Base-by-base conservation (phyloP, 1,139 yeast genomes). In the Taphrina flavorubra region DNA sequence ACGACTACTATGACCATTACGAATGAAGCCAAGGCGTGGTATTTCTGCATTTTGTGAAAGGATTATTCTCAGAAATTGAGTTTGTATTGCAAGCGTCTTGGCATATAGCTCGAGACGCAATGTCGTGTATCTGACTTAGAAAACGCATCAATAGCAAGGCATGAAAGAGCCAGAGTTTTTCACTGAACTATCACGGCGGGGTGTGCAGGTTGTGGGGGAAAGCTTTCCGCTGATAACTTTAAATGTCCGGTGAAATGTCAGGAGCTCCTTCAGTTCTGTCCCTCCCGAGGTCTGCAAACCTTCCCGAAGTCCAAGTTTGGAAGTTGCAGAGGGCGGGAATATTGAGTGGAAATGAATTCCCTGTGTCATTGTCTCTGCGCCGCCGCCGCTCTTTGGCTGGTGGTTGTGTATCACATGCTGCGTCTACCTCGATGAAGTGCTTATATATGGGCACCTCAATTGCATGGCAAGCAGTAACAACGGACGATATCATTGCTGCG, bases 141-240 rank as follows among this genome's bases (percentile, higher is more conserved):
- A 25, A 4, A 25, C 31, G 31, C 31, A 25, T 25, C 31, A 2
- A 25, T 25, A 25, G 31, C 31, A 25, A 25, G 31, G 31, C 31
- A 25, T 25, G 31, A 39, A 14, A 39, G 42, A 10, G 2, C 42
- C 14, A 7, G 42, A 39, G 6, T 14, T 39, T 39, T 10, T 14
- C 14, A 6, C 42, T 14, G 11, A 39, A 3, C 6, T 6, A 39
- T 8, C 51, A 13, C 25, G 11, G 25, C 11, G 2, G n/a, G 51
- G 4, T 25, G 31, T 25, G 31, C 31, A 4, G 42, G 3, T 14
- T 39, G 31, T 49, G 53, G 13, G 53, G 53, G 36, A n/a, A 25
- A 20, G n/a, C 36, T 20, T n/a, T 46, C 53, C 53, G 53, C 53
- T 49, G 53, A 49, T 49, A 49, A 49, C 36, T 49, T n/a, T 49